Evolutionary conservation across 768 basidiomycete genomes (phyloP), one percentile per base, ranked within the genome.

Genomic region (Lentinula detonsa): DNA sequence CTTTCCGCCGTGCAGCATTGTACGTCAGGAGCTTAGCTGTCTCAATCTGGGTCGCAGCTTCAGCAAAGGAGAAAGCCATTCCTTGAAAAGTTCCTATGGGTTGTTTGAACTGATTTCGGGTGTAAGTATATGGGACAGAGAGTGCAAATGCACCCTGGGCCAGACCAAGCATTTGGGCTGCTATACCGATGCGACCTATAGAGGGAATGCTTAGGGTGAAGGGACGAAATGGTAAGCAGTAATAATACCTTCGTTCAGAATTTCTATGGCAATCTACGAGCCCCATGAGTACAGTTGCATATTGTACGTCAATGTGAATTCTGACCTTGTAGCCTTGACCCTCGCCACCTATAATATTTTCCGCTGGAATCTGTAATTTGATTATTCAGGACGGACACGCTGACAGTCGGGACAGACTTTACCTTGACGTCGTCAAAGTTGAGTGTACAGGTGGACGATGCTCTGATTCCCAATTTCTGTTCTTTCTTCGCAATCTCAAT

Each of bases 401-500:
- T 39, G 37, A 16, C 3, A 52, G 28, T 37, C 21, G 31, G 35
- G 10, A 5, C 18, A 39, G 37, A 90, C 23, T 28, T 48, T 21
- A 62, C 80, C 65, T 86, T 88, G 69, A 98, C 76, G 71, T 98
- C 95, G 74, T 99, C 97, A 70, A 99, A 96, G 75, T 87, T 91
- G 62, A 98, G 82, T 1, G 91, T 85, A 70, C 96, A 99, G 1
- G 97, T 99, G 35, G 94, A 97, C 5, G 93, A 95, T 0, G 97
- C 95, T 61, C 92, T 83, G 70, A 99, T 98, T 54, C 97, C 97
- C 50, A 98, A 85, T 74, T 99, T 99, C 75, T 97, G 88, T 73
- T 99, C 97, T 78, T 98, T 98, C 82, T 99, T 99, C 16, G 95
- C 95, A 62, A 98, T 93, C 72, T 98, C 79, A 63, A 99, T 81